These are phyloP conservation scores for Filobasidium floriforme DNA, from an alignment of 768 basidiomycete species.

Conservation along the genomic window DNA sequence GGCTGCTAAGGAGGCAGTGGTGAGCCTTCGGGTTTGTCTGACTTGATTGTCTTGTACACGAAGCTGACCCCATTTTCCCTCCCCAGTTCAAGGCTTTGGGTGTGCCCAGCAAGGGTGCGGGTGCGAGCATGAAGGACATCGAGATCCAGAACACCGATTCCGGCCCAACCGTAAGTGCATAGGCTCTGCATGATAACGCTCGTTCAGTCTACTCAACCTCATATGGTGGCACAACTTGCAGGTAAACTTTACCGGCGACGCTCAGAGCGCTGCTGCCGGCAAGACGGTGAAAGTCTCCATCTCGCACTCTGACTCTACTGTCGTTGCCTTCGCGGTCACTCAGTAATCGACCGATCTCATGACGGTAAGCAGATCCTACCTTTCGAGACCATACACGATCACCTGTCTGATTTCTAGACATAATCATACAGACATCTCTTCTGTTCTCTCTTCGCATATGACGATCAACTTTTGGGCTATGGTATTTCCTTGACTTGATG, in stretches of 20 bases:
- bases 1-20: constrained; percentile 84
- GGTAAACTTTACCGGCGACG: constrained; percentile 51
- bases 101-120: constrained; percentile 81
- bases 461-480: constrained; percentile 6
- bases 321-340: constrained; percentile 43
- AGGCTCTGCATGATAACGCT: constrained; percentile 57
- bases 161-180: constrained; percentile 53
- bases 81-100: constrained; percentile 81
- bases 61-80: too few species aligned
- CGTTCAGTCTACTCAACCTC: constrained; percentile 43
- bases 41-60: too few species aligned
- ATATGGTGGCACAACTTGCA: not conserved
- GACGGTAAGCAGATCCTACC: not conserved
- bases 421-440: not conserved
- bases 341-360: constrained; percentile 8
- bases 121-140: constrained; percentile 92
- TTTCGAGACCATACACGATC: not conserved
- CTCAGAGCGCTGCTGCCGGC: constrained; percentile 60
- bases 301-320: constrained; percentile 81
- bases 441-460: not conserved
- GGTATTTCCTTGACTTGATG: not conserved
- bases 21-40: constrained; percentile 15
- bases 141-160: constrained; percentile 70
- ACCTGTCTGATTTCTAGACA: not conserved
- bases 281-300: constrained; percentile 79